Base-by-base conservation (phyloP, 768 basidiomycete species). In the Artomyces pyxidatus region DNA sequence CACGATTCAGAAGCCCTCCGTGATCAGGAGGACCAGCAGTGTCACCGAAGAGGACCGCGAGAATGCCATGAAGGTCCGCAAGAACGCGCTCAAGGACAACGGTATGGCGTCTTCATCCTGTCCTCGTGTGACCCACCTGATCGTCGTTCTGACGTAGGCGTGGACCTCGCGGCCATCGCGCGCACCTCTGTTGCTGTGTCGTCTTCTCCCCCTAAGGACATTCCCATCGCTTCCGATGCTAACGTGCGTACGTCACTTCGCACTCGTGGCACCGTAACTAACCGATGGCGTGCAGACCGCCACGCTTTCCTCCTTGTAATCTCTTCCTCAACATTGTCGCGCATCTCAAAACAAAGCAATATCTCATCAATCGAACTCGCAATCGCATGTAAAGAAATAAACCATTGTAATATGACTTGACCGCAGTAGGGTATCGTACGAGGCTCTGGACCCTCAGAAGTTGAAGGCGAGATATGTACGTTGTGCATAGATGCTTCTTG, bases 131-230 rank as follows among this genome's bases (percentile, higher is more conserved):
- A 12, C 6, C 3, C 9, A 9, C 6, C 11, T 11, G 16, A 42
- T 54, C 11, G 30, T 22, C 23, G 39, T 21, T 6, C 17, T 8
- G 44, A 50, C 12, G 38, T 51, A 61, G 58, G 50, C 16, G 67
- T 79, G 37, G 86, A 92, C 65, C 76, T 94, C 50, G 73, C 77
- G 28, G 72, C 83, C 47, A 93, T 94, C 59, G 91, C 91, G 12
- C 81, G 88, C 58, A 88, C 88, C 48, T 91, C 88, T 8, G 75
- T 74, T 51, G 90, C 83, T 11, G 77, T 81, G 25, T 80, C 77
- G 53, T 68, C 65, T 51, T 83, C 77, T 54, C 83, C 72, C 32
- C 64, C 56, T n/a, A 51, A 51, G 43, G 35, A 11, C 8, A 30
- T 28, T 30, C 23, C 32, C 35, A 43, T 43, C 17, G 19, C 39